Evolutionary conservation across 2,329 filamentous ascomycete genomes (phyloP), one percentile per base, ranked within the genome.

Genomic region (Fusarium palustre): DNA sequence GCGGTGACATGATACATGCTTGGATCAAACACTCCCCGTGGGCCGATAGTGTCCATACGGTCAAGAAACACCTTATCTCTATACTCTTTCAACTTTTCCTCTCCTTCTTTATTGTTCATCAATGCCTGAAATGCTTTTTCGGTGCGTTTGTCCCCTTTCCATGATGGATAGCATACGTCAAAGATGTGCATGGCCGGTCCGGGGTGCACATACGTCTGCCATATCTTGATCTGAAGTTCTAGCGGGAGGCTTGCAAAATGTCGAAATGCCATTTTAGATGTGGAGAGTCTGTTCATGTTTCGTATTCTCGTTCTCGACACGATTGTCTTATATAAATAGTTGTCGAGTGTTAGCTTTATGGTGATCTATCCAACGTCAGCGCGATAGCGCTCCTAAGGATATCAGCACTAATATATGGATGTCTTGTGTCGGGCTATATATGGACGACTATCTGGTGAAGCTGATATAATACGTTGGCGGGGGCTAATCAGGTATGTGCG

Each of bases 111-210:
- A 7, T 57, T 55, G 6, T 47, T 33, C 11, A n/a, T 55, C 8
- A n/a, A 38, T 16, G n/a, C 11, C 31, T 57, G 46, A n/a, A 71
- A 73, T 1, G 67, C 71, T 4, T 42, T 61, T 30, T 64, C 65
- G 16, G 57, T 48, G 12, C 72, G 58, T 2, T 20, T 47, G 0
- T 59, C 56, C 9, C 67, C 67, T 3, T 62, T 57, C 65, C 73
- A 70, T 4, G 71, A 74, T 8, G 75, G 70, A 48, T 69, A 77
- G 28, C 73, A 77, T 5, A 76, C 69, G 30, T 77, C 74, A 11
- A 77, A 75, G 22, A 76, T 25, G 25, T 77, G 74, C 68, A 77
- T 76, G 9, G 72, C 68, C 13, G 75, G 66, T 1, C 66, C 70
- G 2, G 62, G 30, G 3, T 55, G 47, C 1, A 43, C 48, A 43